A percentile compares a stretch with the other conserved stretches of the same genome.
These are phyloP conservation scores for Clonostachys solani DNA, from an alignment of 2,329 filamentous ascomycete species.

Conservation along the genomic window DNA sequence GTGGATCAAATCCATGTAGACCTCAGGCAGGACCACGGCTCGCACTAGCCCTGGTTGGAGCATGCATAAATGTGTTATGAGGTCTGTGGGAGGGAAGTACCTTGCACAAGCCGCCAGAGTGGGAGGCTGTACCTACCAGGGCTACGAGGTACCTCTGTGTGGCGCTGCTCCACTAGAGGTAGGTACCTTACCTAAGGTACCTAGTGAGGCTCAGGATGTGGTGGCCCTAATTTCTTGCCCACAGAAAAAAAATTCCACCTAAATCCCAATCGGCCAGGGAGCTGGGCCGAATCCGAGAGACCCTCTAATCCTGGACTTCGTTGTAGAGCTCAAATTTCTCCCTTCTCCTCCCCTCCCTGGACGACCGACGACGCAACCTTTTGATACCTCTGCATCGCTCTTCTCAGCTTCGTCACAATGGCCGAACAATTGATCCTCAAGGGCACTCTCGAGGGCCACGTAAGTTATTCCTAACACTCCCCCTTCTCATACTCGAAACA, in stretches of 20 bases:
- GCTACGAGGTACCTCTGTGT: too few species aligned
- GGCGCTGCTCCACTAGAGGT: too few species aligned
- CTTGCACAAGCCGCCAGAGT: too few species aligned
- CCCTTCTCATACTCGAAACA: neutral
- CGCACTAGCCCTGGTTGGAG: too few species aligned
- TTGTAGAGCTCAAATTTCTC: slow-evolving; percentile 18
- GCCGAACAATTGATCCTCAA: slow-evolving; percentile 94
- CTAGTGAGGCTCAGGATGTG: slow-evolving; percentile 11
- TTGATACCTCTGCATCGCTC: slow-evolving; percentile 10
- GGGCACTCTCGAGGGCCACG: slow-evolving; percentile 96
- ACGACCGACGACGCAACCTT: slow-evolving; percentile 13
- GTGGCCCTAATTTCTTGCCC: slow-evolving; percentile 48
- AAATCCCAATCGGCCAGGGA: slow-evolving; percentile 25
- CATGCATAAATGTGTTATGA: too few species aligned
- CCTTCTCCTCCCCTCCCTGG: slow-evolving; percentile 29
- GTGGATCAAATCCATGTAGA: too few species aligned
- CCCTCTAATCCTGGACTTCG: slow-evolving; percentile 7
- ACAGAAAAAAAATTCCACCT: slow-evolving; percentile 34
- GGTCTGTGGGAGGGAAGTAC: too few species aligned
- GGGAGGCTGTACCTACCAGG: too few species aligned
- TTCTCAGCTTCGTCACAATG: slow-evolving; percentile 48
- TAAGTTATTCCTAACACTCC: slow-evolving; percentile 37
- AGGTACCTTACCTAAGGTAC: too few species aligned
- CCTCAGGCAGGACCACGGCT: too few species aligned
- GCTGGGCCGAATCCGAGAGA: neutral